Evolutionary conservation across 2,329 filamentous ascomycete genomes (phyloP).

Genomic region (Chaetothyriales sp.): DNA sequence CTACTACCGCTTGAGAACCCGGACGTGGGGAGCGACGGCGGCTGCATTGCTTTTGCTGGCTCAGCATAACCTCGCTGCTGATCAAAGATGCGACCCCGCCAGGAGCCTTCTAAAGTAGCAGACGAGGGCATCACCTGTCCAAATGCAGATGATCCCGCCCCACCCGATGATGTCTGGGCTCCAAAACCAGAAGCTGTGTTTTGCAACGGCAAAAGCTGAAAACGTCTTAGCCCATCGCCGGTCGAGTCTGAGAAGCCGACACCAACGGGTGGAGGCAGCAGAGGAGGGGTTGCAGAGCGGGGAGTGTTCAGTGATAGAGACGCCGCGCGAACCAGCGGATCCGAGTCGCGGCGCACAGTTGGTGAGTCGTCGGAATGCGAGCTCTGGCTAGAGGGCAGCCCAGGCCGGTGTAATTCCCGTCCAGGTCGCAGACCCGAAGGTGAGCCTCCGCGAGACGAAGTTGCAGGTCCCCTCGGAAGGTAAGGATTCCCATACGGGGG

Average conservation of each 20-base stretch:
- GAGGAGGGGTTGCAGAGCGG: conserved; percentile 9
- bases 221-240: not conserved
- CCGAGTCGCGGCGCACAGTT: conserved; percentile 11
- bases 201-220: not conserved
- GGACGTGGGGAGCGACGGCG: conserved; percentile 1
- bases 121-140: conserved; percentile 3
- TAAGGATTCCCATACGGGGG: not conserved
- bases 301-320: conserved; percentile 8
- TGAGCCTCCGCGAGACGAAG: conserved; percentile 11
- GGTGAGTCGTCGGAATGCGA: conserved; percentile 16
- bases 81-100: conserved; percentile 9
- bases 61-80: conserved; percentile 8
- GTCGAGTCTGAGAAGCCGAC: not conserved
- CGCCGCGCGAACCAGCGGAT: conserved; percentile 11
- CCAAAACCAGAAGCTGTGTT: not conserved
- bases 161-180: not conserved
- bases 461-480: not conserved
- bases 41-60: conserved; percentile 3
- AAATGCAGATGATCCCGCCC: not conserved
- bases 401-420: conserved; percentile 10
- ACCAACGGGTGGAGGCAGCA: not conserved
- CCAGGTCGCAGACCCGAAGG: conserved; percentile 6
- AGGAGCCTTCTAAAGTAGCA: conserved; percentile 7
- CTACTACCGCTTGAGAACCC: not conserved
- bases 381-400: conserved; percentile 13